Evolutionary conservation across 2,329 filamentous ascomycete species (phyloP), one percentile per base, ranked within the genome.

Genomic region (Penicillium sp.): DNA sequence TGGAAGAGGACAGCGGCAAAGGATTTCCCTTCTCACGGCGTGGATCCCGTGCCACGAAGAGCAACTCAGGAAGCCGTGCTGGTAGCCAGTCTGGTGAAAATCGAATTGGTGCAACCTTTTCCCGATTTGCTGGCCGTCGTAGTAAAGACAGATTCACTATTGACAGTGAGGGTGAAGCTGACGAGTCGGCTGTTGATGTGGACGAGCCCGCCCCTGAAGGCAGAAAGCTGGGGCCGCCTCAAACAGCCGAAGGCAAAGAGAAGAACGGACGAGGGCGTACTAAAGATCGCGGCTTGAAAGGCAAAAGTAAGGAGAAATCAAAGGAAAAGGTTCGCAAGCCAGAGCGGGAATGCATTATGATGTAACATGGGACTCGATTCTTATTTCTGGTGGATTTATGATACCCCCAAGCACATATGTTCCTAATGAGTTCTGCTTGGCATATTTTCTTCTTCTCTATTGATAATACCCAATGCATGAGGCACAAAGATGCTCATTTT

Each of bases 271-370:
- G 62, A 23, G 62, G 50, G 23, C 62, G 61, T 37, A 60, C 53
- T 14, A 68, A 62, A 23, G 63, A 68, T 27, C 53, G 49, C 1
- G 62, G 55, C 25, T 37, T 48, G 18, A 69, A 65, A 47, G 67
- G 65, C 6, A 73, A 70, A 52, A 54, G 53, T 22, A 75, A 69
- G 60, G 67, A 67, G 37, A 70, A 71, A 49, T 66, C 67, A 23
- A 66, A 67, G 46, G 72, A 76, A 53, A 76, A 69, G 63, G 67
- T 61, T 47, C 65, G 60, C 42, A 70, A 69, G 37, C 69, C 73
- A 8, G 77, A 79, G 41, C 69, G 77, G 47, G 77, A 79, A 58
- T 79, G 77, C 63, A 18, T 35, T 18, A 29, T 60, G 55, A 62
- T 62, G 53, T 62, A 54, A 56, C 44, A 29, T 25, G 51, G 46